Evolutionary conservation across 1,284 basidiomycete genomes (phyloP), one percentile per base, ranked within the genome.

Genomic region (Singerocomus inundabilis): DNA sequence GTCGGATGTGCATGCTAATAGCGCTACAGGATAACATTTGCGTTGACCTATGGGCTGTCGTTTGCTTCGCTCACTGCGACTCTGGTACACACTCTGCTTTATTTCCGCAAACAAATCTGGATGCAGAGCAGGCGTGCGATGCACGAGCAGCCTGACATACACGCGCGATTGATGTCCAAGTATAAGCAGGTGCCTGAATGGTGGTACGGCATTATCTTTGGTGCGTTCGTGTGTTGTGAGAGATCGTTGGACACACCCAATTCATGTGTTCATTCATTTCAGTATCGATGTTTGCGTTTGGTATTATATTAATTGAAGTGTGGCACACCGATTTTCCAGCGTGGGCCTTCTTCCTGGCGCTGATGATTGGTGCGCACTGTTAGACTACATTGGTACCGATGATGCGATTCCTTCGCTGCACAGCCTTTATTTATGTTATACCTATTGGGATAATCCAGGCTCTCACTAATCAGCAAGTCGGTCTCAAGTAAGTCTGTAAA

Each of bases 121-220:
- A 62, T 61, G 25, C 74, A 76, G 44, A 72, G 74, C 3, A 61
- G 82, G 16, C 68, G 75, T 28, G 72, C 77, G n/a, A 59, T 78
- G 41, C 57, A 70, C 9, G 83, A 85, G 57, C 77, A 81, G 51
- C 82, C 85, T 7, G 88, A 90, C 62, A 75, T 90, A 11, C 87
- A 90, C 61, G 77, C 77, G 4, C 70, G 74, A 29, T 71, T 90
- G 24, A 91, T 91, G 88, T 68, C 77, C 12, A 68, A 71, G 44
- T 93, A 93, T 63, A 73, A 70, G 0, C 78, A 85, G 57, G 85
- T 90, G 0, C 86, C 88, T 0, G 79, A 85, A 48, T 91, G 85
- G 86, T 88, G 82, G 75, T 79, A 78, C 49, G 74, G 72, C 0
- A 75, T 79, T 59, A 73, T 78, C 53, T 72, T 79, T 51, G 37